A percentile compares a stretch with the other conserved stretches of the same genome.
phyloP scores from a whole-genome alignment of 495 filamentous ascomycete species.

The Penicillium subrubescens region DNA sequence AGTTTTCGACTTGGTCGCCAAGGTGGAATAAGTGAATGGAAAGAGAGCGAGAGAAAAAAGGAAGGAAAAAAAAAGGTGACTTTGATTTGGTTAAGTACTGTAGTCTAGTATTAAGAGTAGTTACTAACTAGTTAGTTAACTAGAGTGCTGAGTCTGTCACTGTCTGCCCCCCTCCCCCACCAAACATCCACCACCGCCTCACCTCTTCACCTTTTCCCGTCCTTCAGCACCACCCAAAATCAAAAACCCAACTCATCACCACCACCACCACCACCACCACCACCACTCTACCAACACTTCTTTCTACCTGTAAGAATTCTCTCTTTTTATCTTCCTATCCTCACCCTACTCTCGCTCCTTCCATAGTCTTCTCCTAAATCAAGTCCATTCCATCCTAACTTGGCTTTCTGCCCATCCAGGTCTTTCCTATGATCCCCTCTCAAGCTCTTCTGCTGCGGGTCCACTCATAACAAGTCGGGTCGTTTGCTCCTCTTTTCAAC shows the following conservation, averaged over 20 bases:
- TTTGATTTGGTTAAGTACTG: background rate
- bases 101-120: no score
- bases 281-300: background rate
- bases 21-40: background rate
- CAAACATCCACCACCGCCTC: conserved; percentile 30
- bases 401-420: background rate
- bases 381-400: conserved; percentile 6
- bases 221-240: conserved; percentile 1
- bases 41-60: background rate
- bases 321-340: background rate
- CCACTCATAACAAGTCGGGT: conserved; percentile 30
- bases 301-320: background rate
- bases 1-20: background rate
- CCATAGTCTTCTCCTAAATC: background rate
- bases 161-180: background rate
- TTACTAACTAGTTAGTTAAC: no score
- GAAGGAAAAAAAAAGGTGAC: background rate
- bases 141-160: background rate
- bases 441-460: conserved; percentile 32
- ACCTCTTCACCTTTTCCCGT: conserved; percentile 15
- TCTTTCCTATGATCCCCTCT: conserved; percentile 24
- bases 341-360: background rate
- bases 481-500: conserved; percentile 29
- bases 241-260: background rate
- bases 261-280: background rate